Evolutionary conservation across 805 yeast species (phyloP).

Genomic region (Ogataea populi-albae): DNA sequence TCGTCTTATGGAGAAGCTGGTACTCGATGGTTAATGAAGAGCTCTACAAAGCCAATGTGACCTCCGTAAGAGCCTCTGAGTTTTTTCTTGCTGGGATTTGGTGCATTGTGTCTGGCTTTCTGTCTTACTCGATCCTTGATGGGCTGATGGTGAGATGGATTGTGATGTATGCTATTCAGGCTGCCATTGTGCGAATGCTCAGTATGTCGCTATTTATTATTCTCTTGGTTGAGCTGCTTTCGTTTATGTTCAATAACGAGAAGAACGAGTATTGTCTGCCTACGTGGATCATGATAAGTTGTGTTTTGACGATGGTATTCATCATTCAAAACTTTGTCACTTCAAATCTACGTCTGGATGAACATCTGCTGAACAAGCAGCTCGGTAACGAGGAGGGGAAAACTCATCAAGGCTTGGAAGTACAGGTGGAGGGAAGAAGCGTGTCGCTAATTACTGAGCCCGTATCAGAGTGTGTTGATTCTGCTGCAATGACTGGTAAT

Average conservation of each 20-base stretch:
- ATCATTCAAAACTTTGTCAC: constrained; percentile 87
- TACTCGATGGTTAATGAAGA: constrained; percentile 21
- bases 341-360: constrained; percentile 55
- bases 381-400: constrained; percentile 1
- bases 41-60: constrained; percentile 30
- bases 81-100: constrained; percentile 82
- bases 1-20: constrained; percentile 28
- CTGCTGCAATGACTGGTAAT: not conserved
- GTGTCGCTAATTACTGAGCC: not conserved
- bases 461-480: not conserved
- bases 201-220: constrained; percentile 75
- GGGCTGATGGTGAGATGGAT: constrained; percentile 93
- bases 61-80: constrained; percentile 71
- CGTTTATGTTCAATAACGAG: constrained; percentile 67
- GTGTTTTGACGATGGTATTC: constrained; percentile 74
- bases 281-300: constrained; percentile 89
- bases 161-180: constrained; percentile 81
- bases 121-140: constrained; percentile 80
- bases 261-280: constrained; percentile 64
- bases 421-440: not conserved
- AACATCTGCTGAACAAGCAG: constrained; percentile 20
- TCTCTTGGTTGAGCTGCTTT: constrained; percentile 64
- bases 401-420: constrained; percentile 1
- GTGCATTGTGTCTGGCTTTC: constrained; percentile 85
- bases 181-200: constrained; percentile 83